A percentile compares a stretch with the other conserved stretches of the same genome.
Evolutionary conservation across 805 yeast species (phyloP).

Genomic region (Pichia gijzeniarum): DNA sequence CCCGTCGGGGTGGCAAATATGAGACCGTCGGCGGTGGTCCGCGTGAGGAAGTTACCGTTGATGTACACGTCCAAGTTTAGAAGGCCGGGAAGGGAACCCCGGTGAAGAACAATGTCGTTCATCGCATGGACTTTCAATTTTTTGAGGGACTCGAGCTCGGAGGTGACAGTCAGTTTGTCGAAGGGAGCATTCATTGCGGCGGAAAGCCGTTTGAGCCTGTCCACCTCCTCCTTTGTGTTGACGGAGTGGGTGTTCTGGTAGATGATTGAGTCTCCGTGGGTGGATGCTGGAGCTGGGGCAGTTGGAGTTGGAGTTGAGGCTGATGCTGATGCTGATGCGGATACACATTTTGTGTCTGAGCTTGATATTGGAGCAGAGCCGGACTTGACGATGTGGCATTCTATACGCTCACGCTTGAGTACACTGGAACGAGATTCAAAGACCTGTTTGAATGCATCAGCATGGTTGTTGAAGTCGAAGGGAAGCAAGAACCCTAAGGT

Average conservation of each 20-base stretch:
- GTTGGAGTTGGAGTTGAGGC: too few species aligned
- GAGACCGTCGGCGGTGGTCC: constrained; percentile 90
- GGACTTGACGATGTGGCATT: constrained; percentile 54
- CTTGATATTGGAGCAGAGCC: not conserved
- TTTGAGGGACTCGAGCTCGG: constrained; percentile 13
- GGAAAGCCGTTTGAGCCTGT: constrained; percentile 10
- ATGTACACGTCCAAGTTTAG: constrained; percentile 79
- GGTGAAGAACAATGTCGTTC: constrained; percentile 85
- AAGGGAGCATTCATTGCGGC: constrained; percentile 15
- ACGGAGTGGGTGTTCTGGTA: constrained; percentile 6
- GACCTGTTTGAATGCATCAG: constrained; percentile 56
- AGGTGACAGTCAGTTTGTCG: constrained; percentile 11
- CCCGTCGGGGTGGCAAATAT: constrained; percentile 89
- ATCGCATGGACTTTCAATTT: constrained; percentile 53
- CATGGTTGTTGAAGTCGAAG: constrained; percentile 63
- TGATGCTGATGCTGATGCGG: too few species aligned
- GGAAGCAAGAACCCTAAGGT: constrained; percentile 87
- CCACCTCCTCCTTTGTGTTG: constrained; percentile 7
- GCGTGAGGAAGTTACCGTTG: constrained; percentile 77
- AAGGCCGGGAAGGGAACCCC: constrained; percentile 84
- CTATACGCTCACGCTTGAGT: constrained; percentile 69
- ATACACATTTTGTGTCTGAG: too few species aligned
- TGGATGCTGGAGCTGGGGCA: too few species aligned
- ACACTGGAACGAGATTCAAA: constrained; percentile 65
- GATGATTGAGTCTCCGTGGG: not conserved